These are phyloP conservation scores for Symbiodinium pilosum DNA, from an alignment of 73 alveolate genomes.

Conservation along the genomic window DNA sequence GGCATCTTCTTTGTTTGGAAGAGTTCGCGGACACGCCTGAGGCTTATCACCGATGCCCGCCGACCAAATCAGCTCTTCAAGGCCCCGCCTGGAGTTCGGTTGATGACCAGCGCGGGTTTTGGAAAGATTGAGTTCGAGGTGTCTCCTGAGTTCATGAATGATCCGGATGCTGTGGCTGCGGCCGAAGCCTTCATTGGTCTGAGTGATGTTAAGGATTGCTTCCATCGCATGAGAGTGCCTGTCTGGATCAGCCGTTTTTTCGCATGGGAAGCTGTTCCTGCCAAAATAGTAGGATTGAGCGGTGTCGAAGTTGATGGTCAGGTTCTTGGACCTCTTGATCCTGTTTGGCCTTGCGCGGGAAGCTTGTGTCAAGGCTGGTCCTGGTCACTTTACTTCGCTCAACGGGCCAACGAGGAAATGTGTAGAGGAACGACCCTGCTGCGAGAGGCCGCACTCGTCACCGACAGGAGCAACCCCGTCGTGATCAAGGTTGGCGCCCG, in stretches of 20 bases:
- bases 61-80: not conserved
- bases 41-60: constrained; percentile 42
- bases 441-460: not conserved
- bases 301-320: not conserved
- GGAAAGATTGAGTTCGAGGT: constrained; percentile 9
- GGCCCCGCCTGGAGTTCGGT: not conserved
- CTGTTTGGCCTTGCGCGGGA: constrained; percentile 34
- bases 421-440: not conserved
- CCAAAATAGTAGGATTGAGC: not conserved
- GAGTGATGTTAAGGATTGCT: constrained; percentile 29
- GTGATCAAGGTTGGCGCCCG: not conserved
- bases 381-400: constrained; percentile 17
- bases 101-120: constrained; percentile 26
- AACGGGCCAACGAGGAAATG: not conserved
- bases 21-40: not conserved
- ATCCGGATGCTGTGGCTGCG: not conserved
- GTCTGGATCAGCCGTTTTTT: not conserved
- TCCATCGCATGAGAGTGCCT: constrained; percentile 42
- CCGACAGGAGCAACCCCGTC: not conserved
- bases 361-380: constrained; percentile 15
- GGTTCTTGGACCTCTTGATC: not conserved
- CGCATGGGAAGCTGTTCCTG: constrained; percentile 26
- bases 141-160: not conserved
- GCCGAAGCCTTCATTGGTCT: not conserved
- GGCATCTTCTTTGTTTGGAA: constrained; percentile 72